Percentiles rank a stretch among this genome's conserved stretches.
Conservation (phyloP, 2,329 filamentous ascomycete species). For the Pseudofabraea citricarpa region DNA sequence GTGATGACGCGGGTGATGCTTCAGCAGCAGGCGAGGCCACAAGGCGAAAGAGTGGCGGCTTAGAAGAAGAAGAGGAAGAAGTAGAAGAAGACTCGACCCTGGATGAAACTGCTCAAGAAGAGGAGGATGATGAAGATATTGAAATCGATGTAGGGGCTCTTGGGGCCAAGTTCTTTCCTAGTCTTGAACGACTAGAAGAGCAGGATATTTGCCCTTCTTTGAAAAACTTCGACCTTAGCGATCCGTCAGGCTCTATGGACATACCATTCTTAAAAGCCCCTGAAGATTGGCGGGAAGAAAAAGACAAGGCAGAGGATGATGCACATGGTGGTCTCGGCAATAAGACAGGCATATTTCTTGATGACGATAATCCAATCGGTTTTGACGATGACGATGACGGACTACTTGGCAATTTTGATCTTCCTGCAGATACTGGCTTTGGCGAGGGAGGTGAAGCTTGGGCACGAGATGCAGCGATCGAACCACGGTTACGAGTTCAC, state of each 20-base stretch:
- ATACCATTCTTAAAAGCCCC: constrained; percentile 87
- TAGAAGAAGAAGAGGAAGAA: constrained; percentile 42
- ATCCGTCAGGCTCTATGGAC: constrained; percentile 78
- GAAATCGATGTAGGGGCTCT: constrained; percentile 77
- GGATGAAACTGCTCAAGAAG: constrained; percentile 34
- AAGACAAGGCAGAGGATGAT: constrained; percentile 52
- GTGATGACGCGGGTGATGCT: constrained; percentile 69
- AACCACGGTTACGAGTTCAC: constrained; percentile 81
- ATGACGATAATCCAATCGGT: constrained; percentile 78
- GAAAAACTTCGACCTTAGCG: constrained; percentile 88
- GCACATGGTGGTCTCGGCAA: constrained; percentile 48
- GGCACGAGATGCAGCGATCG: constrained; percentile 83
- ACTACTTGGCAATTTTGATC: constrained; percentile 64
- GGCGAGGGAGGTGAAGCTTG: constrained; percentile 29
- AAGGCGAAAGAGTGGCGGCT: constrained; percentile 56
- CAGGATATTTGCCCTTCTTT: constrained; percentile 93
- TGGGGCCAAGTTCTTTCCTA: constrained; percentile 78
- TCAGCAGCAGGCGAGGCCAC: constrained; percentile 30
- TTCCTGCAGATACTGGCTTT: constrained; percentile 33
- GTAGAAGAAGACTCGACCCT: constrained; percentile 31
- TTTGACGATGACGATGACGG: constrained; percentile 77
- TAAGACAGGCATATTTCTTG: constrained; percentile 76
- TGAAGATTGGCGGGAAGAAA: constrained; percentile 76
- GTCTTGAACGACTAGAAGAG: constrained; percentile 69
- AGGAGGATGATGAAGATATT: constrained; percentile 47